phyloP scores from a whole-genome alignment of 1,139 yeast species.

The Nakaseomyces sp. region DNA sequence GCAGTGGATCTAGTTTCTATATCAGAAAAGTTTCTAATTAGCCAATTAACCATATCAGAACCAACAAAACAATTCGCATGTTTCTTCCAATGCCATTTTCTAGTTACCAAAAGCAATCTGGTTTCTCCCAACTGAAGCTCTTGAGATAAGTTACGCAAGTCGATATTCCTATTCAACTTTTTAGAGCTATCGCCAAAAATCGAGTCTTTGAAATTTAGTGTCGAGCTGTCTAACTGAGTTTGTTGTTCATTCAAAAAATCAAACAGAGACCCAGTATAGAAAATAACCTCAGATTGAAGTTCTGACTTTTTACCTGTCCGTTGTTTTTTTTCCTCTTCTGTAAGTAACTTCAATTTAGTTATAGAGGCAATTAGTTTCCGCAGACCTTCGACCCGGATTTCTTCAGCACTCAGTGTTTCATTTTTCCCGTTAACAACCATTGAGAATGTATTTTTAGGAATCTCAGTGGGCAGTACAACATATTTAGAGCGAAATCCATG shows the following conservation, averaged over 20 bases:
- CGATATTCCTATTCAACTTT: constrained; percentile 36
- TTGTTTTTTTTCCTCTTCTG: constrained; percentile 37
- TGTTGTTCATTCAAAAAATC: constrained; percentile 50
- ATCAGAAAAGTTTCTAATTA: constrained; percentile 68
- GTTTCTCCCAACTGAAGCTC: constrained; percentile 52
- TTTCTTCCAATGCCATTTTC: constrained; percentile 84
- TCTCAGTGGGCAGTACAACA: constrained; percentile 69
- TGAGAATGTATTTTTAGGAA: constrained; percentile 44
- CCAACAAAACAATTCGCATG: constrained; percentile 80
- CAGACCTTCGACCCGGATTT: constrained; percentile 78
- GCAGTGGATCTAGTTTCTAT: constrained; percentile 79
- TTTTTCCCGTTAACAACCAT: constrained; percentile 36
- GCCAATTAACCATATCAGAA: constrained; percentile 77
- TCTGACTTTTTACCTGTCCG: constrained; percentile 38
- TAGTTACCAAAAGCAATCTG: constrained; percentile 58
- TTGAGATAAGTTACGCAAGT: constrained; percentile 45
- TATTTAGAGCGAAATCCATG: constrained; percentile 66
- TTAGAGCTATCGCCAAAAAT: constrained; percentile 31
- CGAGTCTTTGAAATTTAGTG: constrained; percentile 28
- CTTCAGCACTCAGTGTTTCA: constrained; percentile 69
- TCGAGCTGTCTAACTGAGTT: constrained; percentile 17
- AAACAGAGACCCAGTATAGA: constrained; percentile 80
- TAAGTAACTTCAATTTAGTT: constrained; percentile 48
- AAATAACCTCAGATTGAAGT: constrained; percentile 63
- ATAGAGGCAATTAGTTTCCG: constrained; percentile 60